phyloP scores from a whole-genome alignment of 116 monocot species.

The Iris pallida region DNA sequence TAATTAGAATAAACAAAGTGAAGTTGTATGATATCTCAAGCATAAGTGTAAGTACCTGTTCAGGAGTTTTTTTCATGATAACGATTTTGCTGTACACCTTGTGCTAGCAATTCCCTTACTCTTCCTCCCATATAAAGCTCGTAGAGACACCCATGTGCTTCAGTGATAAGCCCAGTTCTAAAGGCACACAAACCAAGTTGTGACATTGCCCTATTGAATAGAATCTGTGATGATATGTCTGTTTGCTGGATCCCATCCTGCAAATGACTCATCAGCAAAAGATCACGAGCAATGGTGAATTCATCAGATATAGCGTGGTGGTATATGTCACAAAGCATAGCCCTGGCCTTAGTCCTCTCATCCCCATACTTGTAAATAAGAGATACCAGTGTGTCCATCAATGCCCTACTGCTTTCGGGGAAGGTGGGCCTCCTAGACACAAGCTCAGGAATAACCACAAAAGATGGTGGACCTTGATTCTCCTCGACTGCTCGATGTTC shows the following conservation, averaged over 20 bases:
- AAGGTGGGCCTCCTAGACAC: conserved; percentile 76
- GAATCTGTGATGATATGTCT: conserved; percentile 88
- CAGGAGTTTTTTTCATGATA: conserved; percentile 98
- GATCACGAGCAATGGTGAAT: conserved; percentile 69
- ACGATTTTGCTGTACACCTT: conserved; percentile 80
- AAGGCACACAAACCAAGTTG: conserved; percentile 91
- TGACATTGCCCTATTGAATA: conserved; percentile 90
- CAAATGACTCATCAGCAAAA: conserved; percentile 91
- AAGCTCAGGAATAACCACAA: conserved; percentile 70
- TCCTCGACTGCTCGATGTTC: conserved; percentile 28
- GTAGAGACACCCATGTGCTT: conserved; percentile 85
- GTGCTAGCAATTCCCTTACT: conserved; percentile 90
- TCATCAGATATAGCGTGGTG: conserved; percentile 91
- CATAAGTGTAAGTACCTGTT: conserved; percentile 51
- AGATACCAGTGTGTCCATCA: conserved; percentile 79
- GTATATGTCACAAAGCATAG: conserved; percentile 98
- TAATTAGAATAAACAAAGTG: background rate
- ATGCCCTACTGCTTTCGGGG: conserved; percentile 71
- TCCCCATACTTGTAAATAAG: conserved; percentile 84
- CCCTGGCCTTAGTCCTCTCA: conserved; percentile 88
- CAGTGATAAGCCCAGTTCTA: conserved; percentile 64
- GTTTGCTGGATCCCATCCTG: conserved; percentile 87
- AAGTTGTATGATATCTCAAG: background rate
- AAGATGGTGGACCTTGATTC: conserved; percentile 39
- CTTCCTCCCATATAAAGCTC: conserved; percentile 79